Evolutionary conservation across 345 rosid genomes (phyloP).

Genomic region (Brassica napus): Da-Ae NC_063446.1:68097001-68097500

Average conservation of each 20-base stretch:
- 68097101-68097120: conserved; percentile 6
- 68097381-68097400: background rate
- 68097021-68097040: background rate
- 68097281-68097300: background rate
- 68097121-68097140: conserved; percentile 27
- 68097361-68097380: background rate
- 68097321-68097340: background rate
- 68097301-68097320: background rate
- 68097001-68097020: background rate
- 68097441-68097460: background rate
- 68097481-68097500: background rate
- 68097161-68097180: background rate
- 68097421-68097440: background rate
- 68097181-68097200: background rate
- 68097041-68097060: background rate
- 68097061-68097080: conserved; percentile 15
- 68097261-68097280: background rate
- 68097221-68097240: background rate
- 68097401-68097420: background rate
- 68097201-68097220: background rate
- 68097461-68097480: background rate
- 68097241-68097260: background rate
- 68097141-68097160: conserved; percentile 12
- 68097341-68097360: conserved; percentile 12
- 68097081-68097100: conserved; percentile 6